Conservation (phyloP, 805 yeast genomes). For the Sugiyamaella qingdaonensis region DNA sequence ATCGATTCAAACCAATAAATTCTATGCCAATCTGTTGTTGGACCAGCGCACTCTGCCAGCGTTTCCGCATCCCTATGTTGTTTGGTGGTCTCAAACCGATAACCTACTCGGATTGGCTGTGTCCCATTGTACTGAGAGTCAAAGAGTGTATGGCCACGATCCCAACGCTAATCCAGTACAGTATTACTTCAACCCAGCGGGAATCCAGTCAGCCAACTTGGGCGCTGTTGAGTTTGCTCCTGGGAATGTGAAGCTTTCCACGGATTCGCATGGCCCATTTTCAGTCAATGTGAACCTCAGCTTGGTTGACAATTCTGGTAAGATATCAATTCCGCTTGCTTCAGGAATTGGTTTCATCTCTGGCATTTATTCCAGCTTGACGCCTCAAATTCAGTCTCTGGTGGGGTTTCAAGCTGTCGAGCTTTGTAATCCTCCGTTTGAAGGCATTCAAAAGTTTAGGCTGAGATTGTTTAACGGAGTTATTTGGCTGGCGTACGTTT, state of each 20-base stretch:
- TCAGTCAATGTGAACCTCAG: conserved; percentile 43
- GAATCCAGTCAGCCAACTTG: conserved; percentile 46
- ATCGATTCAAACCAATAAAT: conserved; percentile 72
- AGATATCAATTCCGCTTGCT: conserved; percentile 55
- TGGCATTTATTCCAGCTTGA: conserved; percentile 48
- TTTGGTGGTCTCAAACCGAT: conserved; percentile 58
- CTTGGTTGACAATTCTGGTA: conserved; percentile 43
- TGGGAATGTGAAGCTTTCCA: conserved; percentile 14
- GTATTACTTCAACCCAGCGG: conserved; percentile 48
- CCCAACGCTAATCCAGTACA: conserved; percentile 42
- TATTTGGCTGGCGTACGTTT: conserved; percentile 50
- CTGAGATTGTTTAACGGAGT: conserved; percentile 39
- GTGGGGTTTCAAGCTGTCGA: conserved; percentile 43
- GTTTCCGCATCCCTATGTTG: conserved; percentile 79
- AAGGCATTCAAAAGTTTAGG: conserved; percentile 38
- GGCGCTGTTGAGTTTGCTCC: conserved; percentile 28
- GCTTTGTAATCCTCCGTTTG: conserved; percentile 29
- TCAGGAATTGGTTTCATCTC: conserved; percentile 84
- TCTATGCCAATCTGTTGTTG: conserved; percentile 67
- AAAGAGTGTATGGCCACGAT: conserved; percentile 68
- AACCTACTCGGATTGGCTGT: conserved; percentile 57
- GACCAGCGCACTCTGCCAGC: conserved; percentile 63
- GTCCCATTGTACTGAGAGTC: conserved; percentile 55
- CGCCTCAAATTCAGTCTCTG: conserved; percentile 44
- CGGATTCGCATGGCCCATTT: conserved; percentile 45